phyloP scores from a whole-genome alignment of 2,329 filamentous ascomycete species.

The Cadophora malorum region DNA sequence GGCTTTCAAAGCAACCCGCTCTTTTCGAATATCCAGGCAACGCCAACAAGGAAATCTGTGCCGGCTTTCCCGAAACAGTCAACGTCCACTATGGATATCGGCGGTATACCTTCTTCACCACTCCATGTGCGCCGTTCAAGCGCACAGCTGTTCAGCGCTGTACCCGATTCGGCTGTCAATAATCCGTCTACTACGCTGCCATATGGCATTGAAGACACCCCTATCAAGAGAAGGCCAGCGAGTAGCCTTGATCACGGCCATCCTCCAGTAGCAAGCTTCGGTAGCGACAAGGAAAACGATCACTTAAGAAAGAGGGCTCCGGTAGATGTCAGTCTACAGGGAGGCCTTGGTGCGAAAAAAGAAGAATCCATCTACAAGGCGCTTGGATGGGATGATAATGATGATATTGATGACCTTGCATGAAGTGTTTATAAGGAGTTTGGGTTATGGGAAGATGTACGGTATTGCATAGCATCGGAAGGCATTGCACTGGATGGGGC shows the following conservation, averaged over 20 bases:
- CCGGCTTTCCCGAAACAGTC: conserved; percentile 19
- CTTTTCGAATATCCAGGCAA: conserved; percentile 40
- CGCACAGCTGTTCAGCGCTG: conserved; percentile 37
- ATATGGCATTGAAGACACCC: conserved; percentile 40
- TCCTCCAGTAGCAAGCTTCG: conserved; percentile 23
- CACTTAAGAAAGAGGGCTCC: neutral
- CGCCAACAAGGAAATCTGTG: conserved; percentile 39
- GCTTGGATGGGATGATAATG: conserved; percentile 47
- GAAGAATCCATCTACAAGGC: conserved; percentile 46
- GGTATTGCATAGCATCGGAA: conserved; percentile 28
- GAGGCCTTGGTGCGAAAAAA: conserved; percentile 16
- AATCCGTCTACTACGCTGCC: conserved; percentile 11
- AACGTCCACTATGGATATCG: conserved; percentile 7
- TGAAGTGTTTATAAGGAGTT: conserved; percentile 35
- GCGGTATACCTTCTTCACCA: conserved; percentile 38
- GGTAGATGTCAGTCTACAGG: neutral
- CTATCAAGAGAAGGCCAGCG: conserved; percentile 36
- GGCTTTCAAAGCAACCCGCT: conserved; percentile 30
- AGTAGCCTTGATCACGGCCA: conserved; percentile 31
- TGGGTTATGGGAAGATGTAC: neutral
- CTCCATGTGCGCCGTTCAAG: conserved; percentile 40
- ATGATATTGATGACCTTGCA: conserved; percentile 44
- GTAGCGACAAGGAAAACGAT: conserved; percentile 38
- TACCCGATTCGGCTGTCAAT: conserved; percentile 38
- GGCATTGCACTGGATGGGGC: conserved; percentile 5